Evolutionary conservation across 768 basidiomycete genomes (phyloP).

Genomic region (Tylopilus balloui): DNA sequence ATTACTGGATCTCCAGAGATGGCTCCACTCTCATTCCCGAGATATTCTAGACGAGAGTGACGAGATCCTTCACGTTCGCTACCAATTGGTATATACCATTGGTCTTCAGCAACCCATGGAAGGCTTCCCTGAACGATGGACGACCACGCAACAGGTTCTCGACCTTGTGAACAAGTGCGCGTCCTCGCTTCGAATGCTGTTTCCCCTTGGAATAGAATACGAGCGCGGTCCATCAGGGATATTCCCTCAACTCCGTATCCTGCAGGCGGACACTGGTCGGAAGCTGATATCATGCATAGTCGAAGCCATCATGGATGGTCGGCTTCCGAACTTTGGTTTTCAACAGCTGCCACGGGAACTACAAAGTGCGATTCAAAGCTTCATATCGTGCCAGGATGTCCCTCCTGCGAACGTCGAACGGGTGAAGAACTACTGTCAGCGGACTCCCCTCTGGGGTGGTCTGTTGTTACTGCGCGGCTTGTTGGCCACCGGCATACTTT

Average conservation of each 20-base stretch:
- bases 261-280: conserved; percentile 11
- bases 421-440: conserved; percentile 6
- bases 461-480: conserved; percentile 35
- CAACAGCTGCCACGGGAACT: conserved; percentile 2
- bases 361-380: conserved; percentile 12
- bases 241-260: conserved; percentile 25
- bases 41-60: conserved; percentile 33
- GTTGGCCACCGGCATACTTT: conserved; percentile 29
- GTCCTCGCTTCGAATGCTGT: background rate
- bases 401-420: background rate
- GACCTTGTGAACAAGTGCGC: conserved; percentile 22
- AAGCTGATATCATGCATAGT: conserved; percentile 12
- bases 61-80: conserved; percentile 33
- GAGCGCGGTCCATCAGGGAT: conserved; percentile 9
- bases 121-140: conserved; percentile 35
- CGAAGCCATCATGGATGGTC: conserved; percentile 12
- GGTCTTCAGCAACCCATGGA: conserved; percentile 29
- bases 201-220: conserved; percentile 18
- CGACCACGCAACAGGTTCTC: conserved; percentile 29
- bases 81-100: conserved; percentile 36
- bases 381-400: conserved; percentile 19
- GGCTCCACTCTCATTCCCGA: conserved; percentile 25
- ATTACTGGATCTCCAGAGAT: conserved; percentile 27
- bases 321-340: conserved; percentile 18
- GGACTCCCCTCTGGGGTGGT: conserved; percentile 14